phyloP scores from a whole-genome alignment of 2,329 filamentous ascomycete genomes.

The Apiospora marii region DNA sequence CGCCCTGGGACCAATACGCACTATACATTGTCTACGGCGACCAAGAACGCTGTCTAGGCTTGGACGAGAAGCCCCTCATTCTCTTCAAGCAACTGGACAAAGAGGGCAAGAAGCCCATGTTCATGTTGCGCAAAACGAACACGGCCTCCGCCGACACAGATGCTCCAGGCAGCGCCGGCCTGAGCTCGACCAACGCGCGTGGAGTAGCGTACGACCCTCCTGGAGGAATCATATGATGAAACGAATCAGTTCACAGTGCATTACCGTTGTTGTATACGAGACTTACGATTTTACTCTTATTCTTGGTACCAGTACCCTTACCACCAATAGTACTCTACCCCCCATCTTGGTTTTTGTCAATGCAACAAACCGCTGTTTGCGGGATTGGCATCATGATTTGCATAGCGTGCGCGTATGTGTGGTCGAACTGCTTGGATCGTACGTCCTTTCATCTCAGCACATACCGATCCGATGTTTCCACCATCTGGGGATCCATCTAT shows the following conservation, averaged over 20 bases:
- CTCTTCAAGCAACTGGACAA: conserved; percentile 97
- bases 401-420: conserved; percentile 13
- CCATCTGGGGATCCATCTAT: conserved; percentile 17
- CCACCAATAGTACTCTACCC: conserved; percentile 19
- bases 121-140: conserved; percentile 84
- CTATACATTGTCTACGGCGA: conserved; percentile 99
- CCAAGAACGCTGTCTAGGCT: conserved; percentile 89
- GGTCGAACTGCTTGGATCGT: conserved; percentile 19
- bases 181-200: conserved; percentile 50
- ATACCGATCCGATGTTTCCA: conserved; percentile 18
- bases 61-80: conserved; percentile 93
- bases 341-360: conserved; percentile 21
- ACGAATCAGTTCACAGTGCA: conserved; percentile 17
- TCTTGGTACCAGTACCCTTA: conserved; percentile 19
- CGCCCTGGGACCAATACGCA: conserved; percentile 96
- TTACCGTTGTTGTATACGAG: conserved; percentile 23
- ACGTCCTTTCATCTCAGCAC: conserved; percentile 18
- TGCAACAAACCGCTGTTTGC: conserved; percentile 2
- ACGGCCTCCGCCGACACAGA: conserved; percentile 59
- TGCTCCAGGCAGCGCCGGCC: conserved; percentile 61
- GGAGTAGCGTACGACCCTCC: conserved; percentile 64
- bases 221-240: conserved; percentile 63
- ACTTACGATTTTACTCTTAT: conserved; percentile 22
- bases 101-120: conserved; percentile 98
- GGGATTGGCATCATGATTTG: conserved; percentile 19